These are phyloP conservation scores for Sporisorium graminicola DNA, from an alignment of 1,284 basidiomycete genomes.

Conservation along the genomic window DNA sequence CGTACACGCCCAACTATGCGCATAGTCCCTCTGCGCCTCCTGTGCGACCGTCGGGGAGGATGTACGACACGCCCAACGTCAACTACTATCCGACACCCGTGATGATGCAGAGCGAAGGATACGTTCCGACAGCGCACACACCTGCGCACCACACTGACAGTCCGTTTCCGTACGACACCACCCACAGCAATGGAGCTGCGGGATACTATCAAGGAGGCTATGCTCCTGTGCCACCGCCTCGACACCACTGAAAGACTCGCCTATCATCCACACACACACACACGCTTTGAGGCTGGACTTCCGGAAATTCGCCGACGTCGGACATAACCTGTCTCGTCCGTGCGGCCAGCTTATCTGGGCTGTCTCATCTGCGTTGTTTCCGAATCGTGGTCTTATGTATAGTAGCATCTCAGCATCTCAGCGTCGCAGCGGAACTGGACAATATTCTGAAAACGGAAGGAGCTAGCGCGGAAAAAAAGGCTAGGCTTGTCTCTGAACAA, in stretches of 20 bases:
- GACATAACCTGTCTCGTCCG: neutral
- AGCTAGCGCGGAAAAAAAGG: no score
- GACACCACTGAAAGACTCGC: slow-evolving; percentile 4
- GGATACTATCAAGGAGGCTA: slow-evolving; percentile 9
- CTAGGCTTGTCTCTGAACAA: neutral
- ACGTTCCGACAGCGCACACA: neutral
- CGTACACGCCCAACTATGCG: slow-evolving; percentile 38
- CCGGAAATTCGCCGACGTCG: neutral
- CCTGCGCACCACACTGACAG: neutral
- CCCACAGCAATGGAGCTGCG: neutral
- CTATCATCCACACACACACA: no score
- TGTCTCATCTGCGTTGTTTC: no score
- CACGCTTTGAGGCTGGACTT: neutral
- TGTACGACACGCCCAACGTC: slow-evolving; percentile 44
- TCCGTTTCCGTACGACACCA: neutral
- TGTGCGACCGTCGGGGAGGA: slow-evolving; percentile 25
- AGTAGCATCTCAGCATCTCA: neutral
- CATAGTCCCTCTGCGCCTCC: slow-evolving; percentile 6
- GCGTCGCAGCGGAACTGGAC: neutral
- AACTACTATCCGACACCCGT: slow-evolving; percentile 38
- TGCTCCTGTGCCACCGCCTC: slow-evolving; percentile 10
- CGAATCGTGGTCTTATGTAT: neutral
- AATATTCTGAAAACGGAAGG: neutral
- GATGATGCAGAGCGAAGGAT: slow-evolving; percentile 16
- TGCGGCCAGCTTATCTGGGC: no score